These are phyloP conservation scores for Candida sp. DNA, from an alignment of 1,139 yeast species.

Conservation along the genomic window DNA sequence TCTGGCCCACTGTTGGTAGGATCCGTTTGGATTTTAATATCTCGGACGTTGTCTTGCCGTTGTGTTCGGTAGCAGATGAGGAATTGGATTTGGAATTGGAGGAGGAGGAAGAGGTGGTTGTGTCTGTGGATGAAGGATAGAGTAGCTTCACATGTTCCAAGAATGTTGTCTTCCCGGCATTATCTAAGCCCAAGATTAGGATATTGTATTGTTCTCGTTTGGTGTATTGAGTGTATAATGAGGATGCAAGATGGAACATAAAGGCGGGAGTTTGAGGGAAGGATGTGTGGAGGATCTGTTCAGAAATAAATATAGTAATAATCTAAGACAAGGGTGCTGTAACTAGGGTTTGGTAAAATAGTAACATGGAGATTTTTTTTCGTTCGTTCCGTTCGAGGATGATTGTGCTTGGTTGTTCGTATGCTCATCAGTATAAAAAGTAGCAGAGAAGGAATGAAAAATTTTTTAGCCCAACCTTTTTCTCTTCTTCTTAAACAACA, in stretches of 20 bases:
- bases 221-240: conserved; percentile 51
- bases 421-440: neutral
- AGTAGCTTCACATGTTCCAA: conserved; percentile 48
- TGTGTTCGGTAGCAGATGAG: conserved; percentile 1
- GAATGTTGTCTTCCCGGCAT: conserved; percentile 89
- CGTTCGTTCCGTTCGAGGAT: neutral
- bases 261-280: conserved; percentile 19
- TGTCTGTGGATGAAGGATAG: conserved; percentile 33
- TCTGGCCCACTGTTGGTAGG: conserved; percentile 63
- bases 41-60: conserved; percentile 23
- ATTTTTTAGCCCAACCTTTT: neutral
- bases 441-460: neutral
- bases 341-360: too few species aligned
- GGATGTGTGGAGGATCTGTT: too few species aligned
- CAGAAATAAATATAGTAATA: neutral
- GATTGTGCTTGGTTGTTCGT: neutral
- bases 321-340: too few species aligned
- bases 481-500: neutral
- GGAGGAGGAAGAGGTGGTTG: neutral
- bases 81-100: conserved; percentile 8
- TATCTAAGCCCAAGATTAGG: conserved; percentile 87
- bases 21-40: conserved; percentile 43
- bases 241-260: conserved; percentile 53
- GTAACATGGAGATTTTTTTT: neutral
- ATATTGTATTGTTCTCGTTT: conserved; percentile 58